Evolutionary conservation across 352 stramenopile species (phyloP), one percentile per base, ranked within the genome.

Genomic region (Phytophthora melonis): DNA sequence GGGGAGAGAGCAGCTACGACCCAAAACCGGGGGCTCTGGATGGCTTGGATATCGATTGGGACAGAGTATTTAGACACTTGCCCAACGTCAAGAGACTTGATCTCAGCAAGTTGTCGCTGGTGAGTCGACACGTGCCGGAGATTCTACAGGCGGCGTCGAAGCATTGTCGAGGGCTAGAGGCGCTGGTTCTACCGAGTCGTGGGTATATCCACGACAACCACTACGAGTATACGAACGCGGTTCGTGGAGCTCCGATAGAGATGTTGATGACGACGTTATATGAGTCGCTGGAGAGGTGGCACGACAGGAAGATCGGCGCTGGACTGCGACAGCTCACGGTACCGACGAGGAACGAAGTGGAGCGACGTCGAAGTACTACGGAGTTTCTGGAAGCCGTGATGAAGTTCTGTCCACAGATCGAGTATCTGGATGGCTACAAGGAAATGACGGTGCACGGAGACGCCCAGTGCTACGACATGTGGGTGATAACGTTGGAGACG

Each of bases 351-450:
- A 63, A 53, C n/a, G 63, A 77, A 2, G 34, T 18, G 1, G 54
- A 77, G 14, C 54, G 58, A 0, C 23, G 49, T 11, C 45, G 32
- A 5, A 58, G 27, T 6, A 71, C 34, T 1, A 65, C 34, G 5
- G 66, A 70, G n/a, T 78, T 74, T 41, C 13, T 81, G 1, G 66
- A 76, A 0, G 27, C 56, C 5, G 66, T 78, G 50, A 57, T 65
- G 1, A 14, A 66, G n/a, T 75, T 59, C 10, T 78, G 74, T 47
- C 74, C 70, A 3, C 53, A 68, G 9, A 52, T 78, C 5, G 70
- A 78, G 59, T 65, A 66, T 13, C 50, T 78, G 55, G 66, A 81
- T 54, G 70, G 62, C 13, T 49, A 58, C 27, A 54, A 63, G 25
- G 14, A 70, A 4, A 62, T 59, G 13, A 27, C 67, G 10, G 14